Evolutionary conservation across 768 basidiomycete species (phyloP).

Genomic region (Pilatotrama ljubarskyi): DNA sequence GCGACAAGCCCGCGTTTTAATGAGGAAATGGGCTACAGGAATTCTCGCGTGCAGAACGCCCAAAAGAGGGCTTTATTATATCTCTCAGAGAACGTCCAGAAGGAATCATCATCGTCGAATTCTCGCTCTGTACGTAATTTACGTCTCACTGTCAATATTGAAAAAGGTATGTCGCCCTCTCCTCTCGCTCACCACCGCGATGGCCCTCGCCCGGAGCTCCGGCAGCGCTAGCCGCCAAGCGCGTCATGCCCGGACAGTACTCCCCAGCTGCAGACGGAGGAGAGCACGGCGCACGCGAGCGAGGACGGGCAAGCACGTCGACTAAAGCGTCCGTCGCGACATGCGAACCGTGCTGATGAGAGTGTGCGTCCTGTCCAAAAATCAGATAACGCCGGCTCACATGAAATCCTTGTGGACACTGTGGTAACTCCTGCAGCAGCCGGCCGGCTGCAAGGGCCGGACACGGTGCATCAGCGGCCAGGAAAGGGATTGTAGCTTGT

Average conservation of each 20-base stretch:
- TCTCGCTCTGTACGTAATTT: slow-evolving; percentile 52
- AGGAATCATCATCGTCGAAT: slow-evolving; percentile 26
- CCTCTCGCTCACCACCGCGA: slow-evolving; percentile 14
- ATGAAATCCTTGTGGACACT: slow-evolving; percentile 21
- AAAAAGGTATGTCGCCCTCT: slow-evolving; percentile 10
- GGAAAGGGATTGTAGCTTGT: not conserved
- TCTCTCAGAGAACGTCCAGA: slow-evolving; percentile 27
- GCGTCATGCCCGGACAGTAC: not conserved
- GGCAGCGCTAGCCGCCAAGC: too few species aligned
- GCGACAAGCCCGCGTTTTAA: slow-evolving; percentile 79
- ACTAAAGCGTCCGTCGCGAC: slow-evolving; percentile 14
- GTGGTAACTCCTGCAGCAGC: slow-evolving; percentile 9
- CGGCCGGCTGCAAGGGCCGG: slow-evolving; percentile 18
- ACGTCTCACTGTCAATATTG: slow-evolving; percentile 18
- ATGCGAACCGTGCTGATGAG: slow-evolving; percentile 22
- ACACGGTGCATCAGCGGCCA: slow-evolving; percentile 1
- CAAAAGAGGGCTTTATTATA: slow-evolving; percentile 56
- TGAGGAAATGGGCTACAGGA: slow-evolving; percentile 70
- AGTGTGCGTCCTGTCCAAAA: slow-evolving; percentile 12
- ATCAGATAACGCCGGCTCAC: slow-evolving; percentile 30
- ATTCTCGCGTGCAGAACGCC: slow-evolving; percentile 65
- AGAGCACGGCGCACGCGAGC: not conserved
- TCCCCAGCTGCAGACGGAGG: not conserved
- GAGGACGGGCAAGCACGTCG: not conserved
- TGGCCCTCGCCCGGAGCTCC: not conserved